Evolutionary conservation across 148 eudicot genomes (phyloP).

Genomic region (Rheum nobile): DNA sequence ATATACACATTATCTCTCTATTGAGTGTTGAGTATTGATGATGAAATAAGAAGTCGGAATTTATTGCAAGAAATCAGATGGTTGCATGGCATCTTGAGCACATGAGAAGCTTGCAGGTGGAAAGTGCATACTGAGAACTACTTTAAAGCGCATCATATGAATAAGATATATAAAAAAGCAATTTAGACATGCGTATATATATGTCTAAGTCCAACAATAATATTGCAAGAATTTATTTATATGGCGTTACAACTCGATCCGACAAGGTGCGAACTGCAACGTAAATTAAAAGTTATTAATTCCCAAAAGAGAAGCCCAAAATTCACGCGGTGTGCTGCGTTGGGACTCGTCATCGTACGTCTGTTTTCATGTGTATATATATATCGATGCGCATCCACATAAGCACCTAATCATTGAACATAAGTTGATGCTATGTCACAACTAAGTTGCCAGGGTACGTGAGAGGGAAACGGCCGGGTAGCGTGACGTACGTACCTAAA

Average conservation of each 20-base stretch:
- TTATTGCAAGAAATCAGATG: slow-evolving; percentile 1
- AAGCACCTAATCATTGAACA: neutral
- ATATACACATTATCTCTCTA: neutral
- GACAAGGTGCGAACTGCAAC: no score
- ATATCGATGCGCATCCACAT: neutral
- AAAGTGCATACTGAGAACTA: neutral
- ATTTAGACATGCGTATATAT: no score
- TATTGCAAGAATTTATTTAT: no score
- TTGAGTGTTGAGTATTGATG: neutral
- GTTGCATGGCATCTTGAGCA: neutral
- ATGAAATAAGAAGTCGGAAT: neutral
- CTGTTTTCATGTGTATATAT: neutral
- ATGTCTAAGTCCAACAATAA: neutral
- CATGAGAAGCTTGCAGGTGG: neutral
- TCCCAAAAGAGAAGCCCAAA: neutral
- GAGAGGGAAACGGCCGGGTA: neutral
- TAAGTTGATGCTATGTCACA: neutral
- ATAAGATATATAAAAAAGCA: no score
- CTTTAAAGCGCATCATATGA: neutral
- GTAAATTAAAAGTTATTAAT: no score
- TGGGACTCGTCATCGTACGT: neutral
- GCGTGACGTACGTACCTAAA: neutral
- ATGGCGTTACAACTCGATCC: no score
- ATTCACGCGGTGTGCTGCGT: neutral
- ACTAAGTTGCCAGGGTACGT: neutral